Conservation (phyloP, 2,329 filamentous ascomycete genomes). For the Exophiala sp. region DNA sequence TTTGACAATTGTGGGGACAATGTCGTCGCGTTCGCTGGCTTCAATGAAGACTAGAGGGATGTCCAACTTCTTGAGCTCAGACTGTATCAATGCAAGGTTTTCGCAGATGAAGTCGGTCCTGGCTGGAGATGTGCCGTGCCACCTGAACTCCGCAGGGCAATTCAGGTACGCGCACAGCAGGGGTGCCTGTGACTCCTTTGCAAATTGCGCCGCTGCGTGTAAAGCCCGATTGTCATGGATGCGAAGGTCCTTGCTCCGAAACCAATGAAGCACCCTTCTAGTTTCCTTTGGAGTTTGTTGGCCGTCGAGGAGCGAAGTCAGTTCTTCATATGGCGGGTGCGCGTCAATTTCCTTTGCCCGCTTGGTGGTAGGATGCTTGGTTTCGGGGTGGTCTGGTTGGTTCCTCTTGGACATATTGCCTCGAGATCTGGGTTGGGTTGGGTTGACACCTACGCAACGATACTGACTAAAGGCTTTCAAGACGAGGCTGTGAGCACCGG, state of each 20-base stretch:
- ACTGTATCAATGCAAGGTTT: constrained; percentile 43
- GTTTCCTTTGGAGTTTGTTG: constrained; percentile 39
- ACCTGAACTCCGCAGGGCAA: constrained; percentile 47
- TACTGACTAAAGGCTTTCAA: neutral
- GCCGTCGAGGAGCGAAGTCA: constrained; percentile 38
- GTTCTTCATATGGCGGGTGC: constrained; percentile 42
- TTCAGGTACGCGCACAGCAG: constrained; percentile 48
- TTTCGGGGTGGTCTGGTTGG: constrained; percentile 29
- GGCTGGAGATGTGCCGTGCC: constrained; percentile 50
- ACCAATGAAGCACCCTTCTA: constrained; percentile 49
- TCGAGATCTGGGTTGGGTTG: neutral
- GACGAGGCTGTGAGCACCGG: neutral
- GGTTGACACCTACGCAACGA: neutral
- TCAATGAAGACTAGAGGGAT: constrained; percentile 49
- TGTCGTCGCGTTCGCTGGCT: constrained; percentile 41
- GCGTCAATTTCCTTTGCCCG: constrained; percentile 49
- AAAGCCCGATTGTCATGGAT: constrained; percentile 50
- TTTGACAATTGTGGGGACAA: constrained; percentile 40
- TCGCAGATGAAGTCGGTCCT: constrained; percentile 49
- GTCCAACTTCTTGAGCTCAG: constrained; percentile 45
- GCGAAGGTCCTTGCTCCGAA: constrained; percentile 50
- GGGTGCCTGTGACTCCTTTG: constrained; percentile 41
- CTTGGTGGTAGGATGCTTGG: constrained; percentile 47
- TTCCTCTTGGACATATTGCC: constrained; percentile 31
- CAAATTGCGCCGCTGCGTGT: constrained; percentile 45